phyloP scores from a whole-genome alignment of 768 basidiomycete species.

The Termitomyces sp. region DNA sequence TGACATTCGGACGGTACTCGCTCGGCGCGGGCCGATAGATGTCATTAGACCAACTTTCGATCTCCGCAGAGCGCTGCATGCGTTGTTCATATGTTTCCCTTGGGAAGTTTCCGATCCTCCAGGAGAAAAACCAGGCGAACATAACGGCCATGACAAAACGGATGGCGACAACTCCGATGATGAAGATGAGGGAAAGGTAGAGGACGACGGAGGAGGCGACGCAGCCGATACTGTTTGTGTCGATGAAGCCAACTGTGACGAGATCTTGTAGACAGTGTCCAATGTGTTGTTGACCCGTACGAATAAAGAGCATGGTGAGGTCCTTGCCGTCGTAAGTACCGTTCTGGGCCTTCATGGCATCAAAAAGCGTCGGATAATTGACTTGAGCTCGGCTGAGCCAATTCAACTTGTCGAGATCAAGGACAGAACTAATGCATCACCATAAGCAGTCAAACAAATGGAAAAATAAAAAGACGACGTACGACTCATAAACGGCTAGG shows the following conservation, averaged over 20 bases:
- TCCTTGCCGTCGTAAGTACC: constrained; percentile 79
- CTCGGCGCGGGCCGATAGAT: constrained; percentile 93
- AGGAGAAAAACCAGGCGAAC: constrained; percentile 98
- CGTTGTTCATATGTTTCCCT: constrained; percentile 90
- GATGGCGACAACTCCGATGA: constrained; percentile 92
- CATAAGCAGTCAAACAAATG: not conserved
- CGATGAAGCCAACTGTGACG: constrained; percentile 87
- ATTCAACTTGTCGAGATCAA: constrained; percentile 80
- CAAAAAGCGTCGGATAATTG: constrained; percentile 77
- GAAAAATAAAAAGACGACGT: constrained; percentile 25
- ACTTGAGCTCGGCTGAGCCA: constrained; percentile 83
- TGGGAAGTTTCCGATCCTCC: constrained; percentile 90
- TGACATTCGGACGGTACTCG: constrained; percentile 84
- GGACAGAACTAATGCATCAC: constrained; percentile 53
- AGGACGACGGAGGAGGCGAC: constrained; percentile 94
- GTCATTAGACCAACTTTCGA: constrained; percentile 95
- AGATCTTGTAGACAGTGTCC: constrained; percentile 85
- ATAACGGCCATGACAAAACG: constrained; percentile 96
- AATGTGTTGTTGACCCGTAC: constrained; percentile 58
- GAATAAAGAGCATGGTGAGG: constrained; percentile 79
- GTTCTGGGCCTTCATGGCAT: constrained; percentile 62
- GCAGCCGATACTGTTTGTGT: constrained; percentile 91
- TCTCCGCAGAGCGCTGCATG: constrained; percentile 82
- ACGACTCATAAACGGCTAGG: constrained; percentile 93
- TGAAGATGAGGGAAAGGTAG: constrained; percentile 93